Conservation (phyloP, 129 eudicot genomes). For the Sambucus nigra region DNA sequence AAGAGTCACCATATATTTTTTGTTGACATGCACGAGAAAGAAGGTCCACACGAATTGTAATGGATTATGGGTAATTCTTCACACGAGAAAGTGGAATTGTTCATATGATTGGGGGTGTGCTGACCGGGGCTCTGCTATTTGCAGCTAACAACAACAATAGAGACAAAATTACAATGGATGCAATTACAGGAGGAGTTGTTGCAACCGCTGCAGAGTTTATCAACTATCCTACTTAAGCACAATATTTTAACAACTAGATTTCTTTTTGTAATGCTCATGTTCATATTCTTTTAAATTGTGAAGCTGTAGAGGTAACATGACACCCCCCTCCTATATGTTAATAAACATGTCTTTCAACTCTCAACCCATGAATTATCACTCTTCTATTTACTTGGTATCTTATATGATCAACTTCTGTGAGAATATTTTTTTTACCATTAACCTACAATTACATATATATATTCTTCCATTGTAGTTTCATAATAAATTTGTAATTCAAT, state of each 20-base stretch:
- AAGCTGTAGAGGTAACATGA: background rate
- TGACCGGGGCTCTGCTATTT: constrained; percentile 71
- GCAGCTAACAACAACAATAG: constrained; percentile 39
- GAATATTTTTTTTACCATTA: no score
- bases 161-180: constrained; percentile 66
- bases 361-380: background rate
- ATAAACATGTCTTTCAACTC: no score
- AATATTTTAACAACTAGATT: background rate
- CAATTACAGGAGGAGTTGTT: constrained; percentile 84
- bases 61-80: no score
- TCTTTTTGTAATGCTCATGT: background rate
- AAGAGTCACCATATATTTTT: no score
- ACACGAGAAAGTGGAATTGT: no score
- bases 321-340: no score
- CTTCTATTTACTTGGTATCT: background rate
- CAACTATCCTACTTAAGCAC: constrained; percentile 40
- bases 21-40: no score
- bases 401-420: no score
- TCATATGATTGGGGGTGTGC: constrained; percentile 69
- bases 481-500: no score
- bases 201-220: constrained; percentile 89
- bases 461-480: no score
- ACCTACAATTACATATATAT: no score
- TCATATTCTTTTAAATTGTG: background rate
- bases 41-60: no score